Conservation (phyloP, 2,329 filamentous ascomycete genomes). For the Colletotrichum caudatum region DNA sequence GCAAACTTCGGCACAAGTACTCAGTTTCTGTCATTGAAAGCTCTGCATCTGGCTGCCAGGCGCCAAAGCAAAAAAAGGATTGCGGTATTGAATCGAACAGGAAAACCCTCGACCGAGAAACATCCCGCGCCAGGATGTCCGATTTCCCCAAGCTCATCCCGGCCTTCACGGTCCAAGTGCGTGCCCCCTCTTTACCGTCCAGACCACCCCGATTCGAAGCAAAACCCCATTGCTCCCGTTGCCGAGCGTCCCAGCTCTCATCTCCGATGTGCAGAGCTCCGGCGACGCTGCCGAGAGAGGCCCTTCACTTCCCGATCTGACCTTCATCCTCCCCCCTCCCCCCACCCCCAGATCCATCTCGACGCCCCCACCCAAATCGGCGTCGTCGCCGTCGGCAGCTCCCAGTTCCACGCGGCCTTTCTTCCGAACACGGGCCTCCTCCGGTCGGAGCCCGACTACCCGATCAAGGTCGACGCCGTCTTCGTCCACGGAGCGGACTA, state of each 20-base stretch:
- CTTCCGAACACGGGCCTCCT: conserved; percentile 49
- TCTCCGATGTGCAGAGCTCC: not conserved
- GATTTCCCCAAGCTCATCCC: conserved; percentile 54
- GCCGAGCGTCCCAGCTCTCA: not conserved
- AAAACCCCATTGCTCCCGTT: not conserved
- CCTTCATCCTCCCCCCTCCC: not conserved
- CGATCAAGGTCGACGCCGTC: conserved; percentile 51
- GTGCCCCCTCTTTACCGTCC: conserved; percentile 30
- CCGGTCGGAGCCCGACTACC: conserved; percentile 52
- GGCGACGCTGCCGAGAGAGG: not conserved
- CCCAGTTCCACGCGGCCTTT: conserved; percentile 52
- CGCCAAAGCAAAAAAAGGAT: not conserved
- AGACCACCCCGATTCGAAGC: not conserved
- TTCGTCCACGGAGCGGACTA: conserved; percentile 56
- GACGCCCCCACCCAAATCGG: conserved; percentile 44
- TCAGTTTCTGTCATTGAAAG: not conserved
- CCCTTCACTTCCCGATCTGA: conserved; percentile 10
- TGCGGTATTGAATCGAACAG: not conserved
- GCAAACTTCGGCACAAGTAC: not conserved
- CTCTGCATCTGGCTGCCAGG: not conserved
- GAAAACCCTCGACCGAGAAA: not conserved
- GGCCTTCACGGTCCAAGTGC: conserved; percentile 53
- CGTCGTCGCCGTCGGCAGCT: conserved; percentile 48
- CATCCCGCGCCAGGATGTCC: conserved; percentile 41
- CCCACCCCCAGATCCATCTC: conserved; percentile 49